Evolutionary conservation across 768 basidiomycete genomes (phyloP).

Genomic region (Tulasnella sp.): DNA sequence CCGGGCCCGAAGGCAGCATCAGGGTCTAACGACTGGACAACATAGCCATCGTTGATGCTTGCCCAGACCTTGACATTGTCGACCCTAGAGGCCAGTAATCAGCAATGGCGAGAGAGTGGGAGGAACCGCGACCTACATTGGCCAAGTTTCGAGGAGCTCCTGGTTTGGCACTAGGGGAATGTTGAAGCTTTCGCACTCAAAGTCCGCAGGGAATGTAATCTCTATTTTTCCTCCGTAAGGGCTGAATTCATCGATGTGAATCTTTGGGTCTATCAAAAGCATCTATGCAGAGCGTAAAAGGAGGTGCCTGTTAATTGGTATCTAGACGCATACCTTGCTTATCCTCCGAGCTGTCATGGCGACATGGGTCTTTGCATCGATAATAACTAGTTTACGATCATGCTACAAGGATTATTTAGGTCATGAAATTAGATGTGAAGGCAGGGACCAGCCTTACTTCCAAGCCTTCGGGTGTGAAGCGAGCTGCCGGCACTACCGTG

Average conservation of each 20-base stretch:
- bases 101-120: not conserved
- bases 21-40: constrained; percentile 36
- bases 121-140: constrained; percentile 33
- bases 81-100: constrained; percentile 30
- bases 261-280: constrained; percentile 50
- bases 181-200: constrained; percentile 44
- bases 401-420: constrained; percentile 31
- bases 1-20: constrained; percentile 28
- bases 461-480: constrained; percentile 50
- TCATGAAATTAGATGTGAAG: not conserved
- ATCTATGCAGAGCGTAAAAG: constrained; percentile 33
- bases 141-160: constrained; percentile 41
- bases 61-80: constrained; percentile 42
- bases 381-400: constrained; percentile 61
- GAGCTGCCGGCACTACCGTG: constrained; percentile 43
- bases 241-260: constrained; percentile 36
- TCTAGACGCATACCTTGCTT: constrained; percentile 34
- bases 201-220: constrained; percentile 48
- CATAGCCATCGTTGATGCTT: constrained; percentile 47
- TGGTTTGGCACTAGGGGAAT: constrained; percentile 46
- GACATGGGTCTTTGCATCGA: constrained; percentile 40
- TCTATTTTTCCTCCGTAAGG: constrained; percentile 39
- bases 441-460: constrained; percentile 35
- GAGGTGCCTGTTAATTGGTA: not conserved
- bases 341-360: constrained; percentile 60